Base-by-base conservation (phyloP, 2,329 filamentous ascomycete species). In the Plectosphaerella plurivora region DNA sequence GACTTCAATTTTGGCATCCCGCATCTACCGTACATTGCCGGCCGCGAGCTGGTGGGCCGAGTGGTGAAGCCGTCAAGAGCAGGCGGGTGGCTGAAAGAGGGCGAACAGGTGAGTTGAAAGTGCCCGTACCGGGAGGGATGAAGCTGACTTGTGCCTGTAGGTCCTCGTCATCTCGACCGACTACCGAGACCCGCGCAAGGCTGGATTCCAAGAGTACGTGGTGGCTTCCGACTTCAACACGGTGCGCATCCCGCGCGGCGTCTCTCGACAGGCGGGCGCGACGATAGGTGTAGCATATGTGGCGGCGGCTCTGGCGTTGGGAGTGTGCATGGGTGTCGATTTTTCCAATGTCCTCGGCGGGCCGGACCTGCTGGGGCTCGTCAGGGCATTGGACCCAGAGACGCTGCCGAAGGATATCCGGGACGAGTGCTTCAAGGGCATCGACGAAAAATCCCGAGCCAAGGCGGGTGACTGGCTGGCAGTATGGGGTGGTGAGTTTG, bases 1-100 rank as follows among this genome's bases (percentile, higher is more conserved):
- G 87, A 87, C 60, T 90, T 80, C 62, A 84, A 84, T 56, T 90
- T 89, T 62, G 84, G 81, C 33, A 82, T 89, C 47, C 86, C 87
- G 0, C 72, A 73, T 10, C 73, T 89, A 11, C 87, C 87, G 2
- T 89, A 84, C 67, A 78, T 89, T 25, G 83, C 85, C 25, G 86
- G 87, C 1, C 77, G 86, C 36, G 88, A 91, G 60, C 71, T 88
- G n/a, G 79, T 83, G 3, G 88, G 88, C 11, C 75, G 76, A 12
- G 78, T 91, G 5, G 76, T 86, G 7, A 71, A 75, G 57, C 50
- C 70, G 63, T 51, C 61, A 62, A 20, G 41, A 52, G 22, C 6
- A 53, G 49, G 18, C 22, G 5, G 35, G 45, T 2, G 83, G 47
- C 70, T 88, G 20, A 73, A 73, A 49, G 64, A 72, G 9, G 81